Conservation (phyloP, 805 yeast genomes). For the Candida bentonensis region DNA sequence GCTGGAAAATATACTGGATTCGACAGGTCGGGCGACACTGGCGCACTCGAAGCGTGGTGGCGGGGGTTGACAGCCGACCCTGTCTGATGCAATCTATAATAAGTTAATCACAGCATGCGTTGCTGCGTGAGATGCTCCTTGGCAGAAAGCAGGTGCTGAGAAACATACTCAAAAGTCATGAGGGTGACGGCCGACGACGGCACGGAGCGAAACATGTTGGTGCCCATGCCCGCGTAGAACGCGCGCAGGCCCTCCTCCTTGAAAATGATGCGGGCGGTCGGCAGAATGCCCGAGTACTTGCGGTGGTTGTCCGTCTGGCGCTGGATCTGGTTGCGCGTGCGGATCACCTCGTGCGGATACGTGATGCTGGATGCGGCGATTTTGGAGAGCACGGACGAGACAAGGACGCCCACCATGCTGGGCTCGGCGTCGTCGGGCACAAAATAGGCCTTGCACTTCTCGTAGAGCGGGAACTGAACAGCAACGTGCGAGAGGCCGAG, state of each 20-base stretch:
- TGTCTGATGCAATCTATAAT: too few relatives aligned
- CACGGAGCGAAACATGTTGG: slow-evolving; percentile 78
- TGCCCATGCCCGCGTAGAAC: slow-evolving; percentile 78
- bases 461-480: slow-evolving; percentile 90
- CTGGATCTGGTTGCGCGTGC: slow-evolving; percentile 76
- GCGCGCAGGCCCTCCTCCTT: slow-evolving; percentile 63
- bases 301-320: slow-evolving; percentile 15
- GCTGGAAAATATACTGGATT: too few relatives aligned
- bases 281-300: slow-evolving; percentile 22
- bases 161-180: slow-evolving; percentile 61
- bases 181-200: slow-evolving; percentile 95
- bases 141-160: slow-evolving; percentile 7
- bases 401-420: slow-evolving; percentile 30
- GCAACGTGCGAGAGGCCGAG: slow-evolving; percentile 90
- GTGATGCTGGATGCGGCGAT: slow-evolving; percentile 81
- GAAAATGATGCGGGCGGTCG: slow-evolving; percentile 29
- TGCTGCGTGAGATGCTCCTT: slow-evolving; percentile 2
- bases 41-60: too few relatives aligned
- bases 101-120: too few relatives aligned
- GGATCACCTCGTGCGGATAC: slow-evolving; percentile 87
- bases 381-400: slow-evolving; percentile 70
- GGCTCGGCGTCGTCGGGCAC: slow-evolving; percentile 17
- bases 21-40: too few relatives aligned
- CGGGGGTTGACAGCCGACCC: too few relatives aligned
- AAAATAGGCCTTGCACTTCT: slow-evolving; percentile 50